A percentile compares a stretch with the other conserved stretches of the same genome.
phyloP scores from a whole-genome alignment of 148 eudicot species.

The Suaeda aralocaspica region DNA sequence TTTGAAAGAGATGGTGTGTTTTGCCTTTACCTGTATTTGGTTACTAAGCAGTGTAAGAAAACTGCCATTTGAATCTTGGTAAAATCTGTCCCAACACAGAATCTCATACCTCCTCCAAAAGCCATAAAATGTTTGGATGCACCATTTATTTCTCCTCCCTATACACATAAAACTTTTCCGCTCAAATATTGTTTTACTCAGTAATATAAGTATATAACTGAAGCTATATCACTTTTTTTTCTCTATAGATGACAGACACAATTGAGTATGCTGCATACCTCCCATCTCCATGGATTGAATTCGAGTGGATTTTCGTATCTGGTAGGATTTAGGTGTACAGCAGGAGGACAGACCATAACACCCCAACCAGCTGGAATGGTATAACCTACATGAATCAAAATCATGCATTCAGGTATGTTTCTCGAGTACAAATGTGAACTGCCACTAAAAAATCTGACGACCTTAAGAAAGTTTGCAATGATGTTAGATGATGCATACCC shows the following conservation, averaged over 20 bases:
- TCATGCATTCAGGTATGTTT: constrained; percentile 20
- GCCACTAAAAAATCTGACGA: background rate
- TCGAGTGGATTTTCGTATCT: constrained; percentile 66
- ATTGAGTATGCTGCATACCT: constrained; percentile 35
- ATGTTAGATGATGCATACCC: constrained; percentile 43
- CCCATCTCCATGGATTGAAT: constrained; percentile 92
- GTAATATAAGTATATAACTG: background rate
- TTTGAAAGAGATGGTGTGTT: background rate
- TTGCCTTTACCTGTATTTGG: constrained; percentile 63
- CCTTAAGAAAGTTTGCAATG: background rate
- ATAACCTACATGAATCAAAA: constrained; percentile 42
- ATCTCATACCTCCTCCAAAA: constrained; percentile 86
- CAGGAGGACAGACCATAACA: constrained; percentile 92
- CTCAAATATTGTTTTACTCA: background rate
- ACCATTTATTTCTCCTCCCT: constrained; percentile 56
- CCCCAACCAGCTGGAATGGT: constrained; percentile 98
- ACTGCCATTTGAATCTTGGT: constrained; percentile 75
- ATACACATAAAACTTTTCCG: constrained; percentile 12
- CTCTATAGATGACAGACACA: constrained; percentile 2
- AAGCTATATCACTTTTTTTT: background rate
- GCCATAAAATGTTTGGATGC: constrained; percentile 84
- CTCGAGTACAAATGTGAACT: background rate
- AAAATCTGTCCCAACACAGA: constrained; percentile 82
- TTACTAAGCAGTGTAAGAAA: constrained; percentile 64
- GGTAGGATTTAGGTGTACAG: constrained; percentile 76